These are phyloP conservation scores for Trametes coccinea DNA, from an alignment of 768 basidiomycete species.

Conservation along the genomic window DNA sequence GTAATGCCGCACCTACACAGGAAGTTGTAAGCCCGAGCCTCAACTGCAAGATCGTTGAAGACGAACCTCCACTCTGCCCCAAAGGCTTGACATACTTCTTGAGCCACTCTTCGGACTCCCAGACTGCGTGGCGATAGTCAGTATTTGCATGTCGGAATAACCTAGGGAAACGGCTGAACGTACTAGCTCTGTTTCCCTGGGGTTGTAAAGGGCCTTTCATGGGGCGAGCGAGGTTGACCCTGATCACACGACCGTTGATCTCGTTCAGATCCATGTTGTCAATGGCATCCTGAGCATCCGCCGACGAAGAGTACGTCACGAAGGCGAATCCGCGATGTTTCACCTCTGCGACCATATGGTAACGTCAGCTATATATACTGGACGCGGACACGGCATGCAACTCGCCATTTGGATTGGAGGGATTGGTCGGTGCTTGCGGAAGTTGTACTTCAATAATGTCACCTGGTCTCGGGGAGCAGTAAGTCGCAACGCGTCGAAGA, in stretches of 20 bases:
- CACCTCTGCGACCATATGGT: slow-evolving; percentile 44
- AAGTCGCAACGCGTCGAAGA: neutral
- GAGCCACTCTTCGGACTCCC: slow-evolving; percentile 96
- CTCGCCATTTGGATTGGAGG: slow-evolving; percentile 60
- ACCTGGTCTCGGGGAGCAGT: slow-evolving; percentile 46
- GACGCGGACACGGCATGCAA: slow-evolving; percentile 14
- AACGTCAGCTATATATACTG: slow-evolving; percentile 15
- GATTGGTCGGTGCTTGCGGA: slow-evolving; percentile 76
- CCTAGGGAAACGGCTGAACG: slow-evolving; percentile 31
- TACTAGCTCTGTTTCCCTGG: slow-evolving; percentile 74
- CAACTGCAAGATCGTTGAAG: slow-evolving; percentile 2
- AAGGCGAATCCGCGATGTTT: slow-evolving; percentile 95
- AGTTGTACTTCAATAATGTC: slow-evolving; percentile 92
- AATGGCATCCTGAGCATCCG: slow-evolving; percentile 93
- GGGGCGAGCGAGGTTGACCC: slow-evolving; percentile 84
- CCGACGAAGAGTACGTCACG: slow-evolving; percentile 76
- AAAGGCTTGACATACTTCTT: slow-evolving; percentile 78
- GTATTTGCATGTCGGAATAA: slow-evolving; percentile 4
- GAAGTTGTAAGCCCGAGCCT: slow-evolving; percentile 27
- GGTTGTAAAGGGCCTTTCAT: slow-evolving; percentile 67
- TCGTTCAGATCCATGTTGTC: slow-evolving; percentile 99
- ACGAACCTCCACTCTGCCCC: slow-evolving; percentile 69
- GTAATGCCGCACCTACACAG: slow-evolving; percentile 29
- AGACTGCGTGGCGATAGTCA: slow-evolving; percentile 54
- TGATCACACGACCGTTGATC: slow-evolving; percentile 70